Conservation (phyloP, 441 rosid genomes). For the Eruca vesicaria region DNA sequence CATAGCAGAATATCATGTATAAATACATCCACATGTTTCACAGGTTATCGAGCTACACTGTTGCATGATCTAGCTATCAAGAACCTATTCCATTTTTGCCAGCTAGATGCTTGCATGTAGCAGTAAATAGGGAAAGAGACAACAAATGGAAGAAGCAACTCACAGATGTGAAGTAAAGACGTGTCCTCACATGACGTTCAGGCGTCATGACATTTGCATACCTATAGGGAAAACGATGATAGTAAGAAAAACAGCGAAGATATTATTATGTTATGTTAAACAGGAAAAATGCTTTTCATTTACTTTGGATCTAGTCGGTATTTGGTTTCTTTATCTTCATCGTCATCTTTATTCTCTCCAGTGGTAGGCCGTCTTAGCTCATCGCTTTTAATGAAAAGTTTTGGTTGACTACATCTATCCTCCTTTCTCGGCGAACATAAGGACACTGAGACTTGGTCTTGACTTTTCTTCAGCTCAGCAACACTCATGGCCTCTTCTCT, state of each 20-base stretch:
- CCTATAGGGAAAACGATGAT: slow-evolving; percentile 38
- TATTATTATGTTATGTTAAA: background rate
- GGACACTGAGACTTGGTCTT: slow-evolving; percentile 52
- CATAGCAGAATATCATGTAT: background rate
- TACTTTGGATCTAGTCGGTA: slow-evolving; percentile 96
- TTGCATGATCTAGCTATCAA: background rate
- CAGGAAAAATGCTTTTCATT: background rate
- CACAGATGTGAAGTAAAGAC: slow-evolving; percentile 97
- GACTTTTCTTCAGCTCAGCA: slow-evolving; percentile 78
- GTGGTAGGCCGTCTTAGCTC: slow-evolving; percentile 59
- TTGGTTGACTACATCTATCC: slow-evolving; percentile 50
- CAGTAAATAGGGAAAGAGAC: background rate
- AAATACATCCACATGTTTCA: background rate
- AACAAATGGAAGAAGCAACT: slow-evolving; percentile 36
- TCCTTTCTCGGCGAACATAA: slow-evolving; percentile 47
- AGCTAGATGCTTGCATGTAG: background rate
- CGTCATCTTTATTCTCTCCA: slow-evolving; percentile 90
- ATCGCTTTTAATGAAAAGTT: slow-evolving; percentile 50
- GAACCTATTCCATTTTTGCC: background rate
- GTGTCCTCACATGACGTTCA: slow-evolving; percentile 94
- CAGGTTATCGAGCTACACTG: background rate
- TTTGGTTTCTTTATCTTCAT: slow-evolving; percentile 88
- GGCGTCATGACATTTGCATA: slow-evolving; percentile 96
- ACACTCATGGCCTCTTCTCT: slow-evolving; percentile 90
- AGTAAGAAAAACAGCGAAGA: slow-evolving; percentile 1